Base-by-base conservation (phyloP, 129 eudicot genomes). In the Artemisia argyi region DNA sequence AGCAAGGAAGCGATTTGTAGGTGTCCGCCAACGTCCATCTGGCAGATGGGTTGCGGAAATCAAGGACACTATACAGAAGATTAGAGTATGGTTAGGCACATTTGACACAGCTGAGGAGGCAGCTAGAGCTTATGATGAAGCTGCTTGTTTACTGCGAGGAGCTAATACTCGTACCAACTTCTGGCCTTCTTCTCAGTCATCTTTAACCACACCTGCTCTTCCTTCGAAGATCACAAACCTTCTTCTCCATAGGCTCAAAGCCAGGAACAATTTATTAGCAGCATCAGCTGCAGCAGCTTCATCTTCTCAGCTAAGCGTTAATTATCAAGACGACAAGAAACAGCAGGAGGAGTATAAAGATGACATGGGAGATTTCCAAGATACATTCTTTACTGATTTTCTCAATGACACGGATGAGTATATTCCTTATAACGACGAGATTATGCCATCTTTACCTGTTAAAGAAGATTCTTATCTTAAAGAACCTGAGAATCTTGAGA, bases 11-110 rank as follows among this genome's bases (percentile, higher is more conserved):
- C 80, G 91, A 44, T 90, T 85, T 5, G 93, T 90, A 14, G 96
- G 96, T 17, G 96, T 90, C 26, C 79, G 96, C n/a, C 96, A 90
- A 35, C 76, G 96, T 73, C 96, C 96, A 5, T 90, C 96, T 0
- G 96, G 96, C 17, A 55, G 96, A 49, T 90, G 93, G 93, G 96
- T 90, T 80, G 93, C 96, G 2, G 96, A 90, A 72, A 90, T 90
- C 22, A 90, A 90, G 69, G 96, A 90, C 74, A 90, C 96, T 20
- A 90, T 90, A 72, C 96, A 90, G 16, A 90, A 85, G 76, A 90
- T 90, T 20, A 85, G 96, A 69, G 93, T 90, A 61, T 90, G 96
- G 96, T 60, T 90, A 19, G 96, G 93, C 24, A 90, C 93, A 4
- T 87, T 83, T 79, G 96, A 90, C 78, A 90, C 96, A 3, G 94